Base-by-base conservation (phyloP, 2,329 filamentous ascomycete species). In the Calonectria pseudoturangicola region DNA sequence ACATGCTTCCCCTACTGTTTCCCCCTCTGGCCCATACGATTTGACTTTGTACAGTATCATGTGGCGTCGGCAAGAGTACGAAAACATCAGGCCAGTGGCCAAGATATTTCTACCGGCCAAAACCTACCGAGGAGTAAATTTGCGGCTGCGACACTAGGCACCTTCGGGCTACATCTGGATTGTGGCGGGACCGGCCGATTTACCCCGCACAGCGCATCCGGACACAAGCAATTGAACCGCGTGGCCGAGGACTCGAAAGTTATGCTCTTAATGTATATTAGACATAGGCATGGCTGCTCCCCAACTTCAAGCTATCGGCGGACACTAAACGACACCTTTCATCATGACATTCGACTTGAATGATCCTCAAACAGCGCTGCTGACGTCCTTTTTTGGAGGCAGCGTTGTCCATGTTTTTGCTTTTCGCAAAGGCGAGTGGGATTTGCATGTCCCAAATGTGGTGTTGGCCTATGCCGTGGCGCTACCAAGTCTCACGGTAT, bases 81-180 rank as follows among this genome's bases (percentile, higher is more conserved):
- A 58, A 2, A 21, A 47, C 16, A 10, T 47, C 43, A n/a, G 43
- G 43, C 18, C 43, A n/a, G n/a, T 41, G 21, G 54, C 33, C 13
- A 16, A 13, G 12, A 12, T 13, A 60, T 41, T 60, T 60, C 54
- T 41, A 60, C 54, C 54, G 54, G 21, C 36, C 54, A 60, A 60
- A 60, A 60, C 54, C 54, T 60, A 41, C 54, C 54, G 54, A 60
- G 54, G 54, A 60, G 54, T 60, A 60, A 60, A 60, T 60, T 60
- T 60, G 21, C 54, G 33, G 21, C 54, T 18, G 36, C 13, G 54
- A 25, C 54, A 27, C 54, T 27, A 60, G 25, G 21, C 54, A 41
- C 13, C 21, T 60, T 41, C 36, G 33, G 54, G 54, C 2, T 27
- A 15, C 15, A 18, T 13, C 45, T 48, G 12, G 10, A 41, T 41